These are phyloP conservation scores for Astragalus glycyphyllos DNA, from an alignment of 306 rosid genomes.

Conservation along the genomic window DNA sequence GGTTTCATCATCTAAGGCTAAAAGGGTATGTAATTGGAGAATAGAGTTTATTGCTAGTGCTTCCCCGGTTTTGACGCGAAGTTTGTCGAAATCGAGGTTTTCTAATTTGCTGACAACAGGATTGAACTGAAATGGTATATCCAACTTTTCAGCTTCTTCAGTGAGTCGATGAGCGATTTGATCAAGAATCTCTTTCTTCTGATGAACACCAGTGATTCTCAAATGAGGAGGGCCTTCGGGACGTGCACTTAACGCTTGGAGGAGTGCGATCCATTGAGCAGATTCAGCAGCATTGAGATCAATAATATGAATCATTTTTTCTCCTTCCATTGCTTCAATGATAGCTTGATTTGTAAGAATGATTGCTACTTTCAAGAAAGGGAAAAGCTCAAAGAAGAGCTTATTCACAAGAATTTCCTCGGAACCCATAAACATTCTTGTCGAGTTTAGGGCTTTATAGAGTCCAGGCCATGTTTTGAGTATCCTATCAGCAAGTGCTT, in stretches of 20 bases:
- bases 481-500: slow-evolving; percentile 83
- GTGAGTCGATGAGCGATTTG: slow-evolving; percentile 71
- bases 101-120: slow-evolving; percentile 41
- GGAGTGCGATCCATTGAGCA: slow-evolving; percentile 82
- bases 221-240: slow-evolving; percentile 92
- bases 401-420: slow-evolving; percentile 74
- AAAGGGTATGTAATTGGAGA: slow-evolving; percentile 43
- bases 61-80: slow-evolving; percentile 45
- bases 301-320: slow-evolving; percentile 84
- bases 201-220: slow-evolving; percentile 85
- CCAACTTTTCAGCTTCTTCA: slow-evolving; percentile 78
- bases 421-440: slow-evolving; percentile 58
- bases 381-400: slow-evolving; percentile 78
- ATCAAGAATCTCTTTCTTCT: slow-evolving; percentile 72
- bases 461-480: slow-evolving; percentile 84
- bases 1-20: slow-evolving; percentile 38
- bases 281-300: slow-evolving; percentile 86
- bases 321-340: slow-evolving; percentile 86
- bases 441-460: slow-evolving; percentile 77
- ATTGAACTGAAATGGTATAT: slow-evolving; percentile 84
- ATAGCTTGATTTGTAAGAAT: slow-evolving; percentile 84
- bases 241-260: slow-evolving; percentile 72
- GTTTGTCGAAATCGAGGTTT: slow-evolving; percentile 40
- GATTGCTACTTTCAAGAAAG: slow-evolving; percentile 74
- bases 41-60: slow-evolving; percentile 43